Base-by-base conservation (phyloP, 129 eudicot genomes). In the Pulicaria dysenterica region DNA sequence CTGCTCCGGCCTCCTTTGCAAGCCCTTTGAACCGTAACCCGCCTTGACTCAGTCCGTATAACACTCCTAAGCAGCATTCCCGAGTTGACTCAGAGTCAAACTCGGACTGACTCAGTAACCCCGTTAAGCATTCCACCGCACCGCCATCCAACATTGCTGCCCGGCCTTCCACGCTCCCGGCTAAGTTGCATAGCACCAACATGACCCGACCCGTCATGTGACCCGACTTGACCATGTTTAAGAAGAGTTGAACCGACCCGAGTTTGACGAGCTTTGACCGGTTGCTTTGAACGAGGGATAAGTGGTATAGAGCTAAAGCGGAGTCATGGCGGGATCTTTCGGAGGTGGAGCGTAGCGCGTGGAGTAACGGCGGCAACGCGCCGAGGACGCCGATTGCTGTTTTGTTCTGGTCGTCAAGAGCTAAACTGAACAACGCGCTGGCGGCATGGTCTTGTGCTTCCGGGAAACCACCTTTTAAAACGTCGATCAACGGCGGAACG, bases 371-470 rank as follows among this genome's bases (percentile, higher is more conserved):
- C 9, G 84, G 90, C 36, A 88, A 50, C 7, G 92, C 96, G 11
- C 97, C 97, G 8, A 91, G 65, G 6, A 91, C 97, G 0, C 97
- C 97, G 0, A 91, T 84, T 3, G 97, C 97, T 0, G 97, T 91
- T 67, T 91, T 91, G 81, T 91, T 91, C 70, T 78, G 92, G 55
- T 91, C 87, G 12, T 88, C 95, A 2, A 91, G 85, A 0, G 97
- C 83, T 16, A 91, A 68, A 43, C 97, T 91, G 73, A 91, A 91
- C 43, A 91, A 56, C 14, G 90, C 97, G 1, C 97, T 96, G 12
- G 92, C 89, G 6, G 96, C 97, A 31, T 91, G 97, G 72, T 86
- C 97, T 79, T 84, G 96, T 8, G 96, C 85, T 65, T 88, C 97
- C 0, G 84, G 77, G 55, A 67, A 86, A 17, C 97, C 95, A 0